Conservation (phyloP, 768 basidiomycete species). For the Galerina marginata region DNA sequence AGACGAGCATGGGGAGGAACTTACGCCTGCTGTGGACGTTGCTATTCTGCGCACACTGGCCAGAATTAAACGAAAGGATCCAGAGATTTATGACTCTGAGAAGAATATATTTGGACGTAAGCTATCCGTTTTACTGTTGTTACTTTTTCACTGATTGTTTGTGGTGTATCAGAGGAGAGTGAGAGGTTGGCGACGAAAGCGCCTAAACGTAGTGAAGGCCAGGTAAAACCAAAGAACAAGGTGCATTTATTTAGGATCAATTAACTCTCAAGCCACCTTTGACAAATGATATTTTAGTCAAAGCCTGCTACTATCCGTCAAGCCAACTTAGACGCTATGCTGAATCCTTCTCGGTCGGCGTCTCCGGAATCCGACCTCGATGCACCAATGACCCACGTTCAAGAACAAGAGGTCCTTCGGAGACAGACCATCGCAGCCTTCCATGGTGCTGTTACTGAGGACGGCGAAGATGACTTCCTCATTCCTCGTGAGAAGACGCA, state of each 20-base stretch:
- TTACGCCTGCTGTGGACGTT: constrained; percentile 91
- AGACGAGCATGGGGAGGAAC: constrained; percentile 93
- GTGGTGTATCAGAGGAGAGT: constrained; percentile 62
- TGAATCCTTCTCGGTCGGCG: constrained; percentile 61
- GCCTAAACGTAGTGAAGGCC: constrained; percentile 29
- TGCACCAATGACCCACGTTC: constrained; percentile 65
- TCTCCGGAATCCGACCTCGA: constrained; percentile 47
- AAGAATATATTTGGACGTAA: constrained; percentile 82
- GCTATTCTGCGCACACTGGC: constrained; percentile 92
- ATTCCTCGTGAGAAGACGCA: constrained; percentile 77
- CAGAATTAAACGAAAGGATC: constrained; percentile 81
- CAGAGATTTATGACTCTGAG: constrained; percentile 77
- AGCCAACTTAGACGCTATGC: constrained; percentile 66
- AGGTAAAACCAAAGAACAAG: constrained; percentile 52
- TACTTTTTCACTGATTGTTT: not conserved
- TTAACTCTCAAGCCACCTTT: not conserved
- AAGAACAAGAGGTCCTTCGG: constrained; percentile 79
- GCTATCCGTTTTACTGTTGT: not conserved
- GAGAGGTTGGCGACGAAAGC: constrained; percentile 41
- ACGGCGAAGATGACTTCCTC: constrained; percentile 68
- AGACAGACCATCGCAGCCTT: constrained; percentile 89
- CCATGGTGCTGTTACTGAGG: constrained; percentile 50
- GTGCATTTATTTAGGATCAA: constrained; percentile 33
- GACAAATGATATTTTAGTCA: constrained; percentile 40
- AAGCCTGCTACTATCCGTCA: constrained; percentile 82